A percentile compares a stretch with the other conserved stretches of the same genome.
Conservation (phyloP, 2,329 filamentous ascomycete species). For the Scleromitrula shiraiana region DNA sequence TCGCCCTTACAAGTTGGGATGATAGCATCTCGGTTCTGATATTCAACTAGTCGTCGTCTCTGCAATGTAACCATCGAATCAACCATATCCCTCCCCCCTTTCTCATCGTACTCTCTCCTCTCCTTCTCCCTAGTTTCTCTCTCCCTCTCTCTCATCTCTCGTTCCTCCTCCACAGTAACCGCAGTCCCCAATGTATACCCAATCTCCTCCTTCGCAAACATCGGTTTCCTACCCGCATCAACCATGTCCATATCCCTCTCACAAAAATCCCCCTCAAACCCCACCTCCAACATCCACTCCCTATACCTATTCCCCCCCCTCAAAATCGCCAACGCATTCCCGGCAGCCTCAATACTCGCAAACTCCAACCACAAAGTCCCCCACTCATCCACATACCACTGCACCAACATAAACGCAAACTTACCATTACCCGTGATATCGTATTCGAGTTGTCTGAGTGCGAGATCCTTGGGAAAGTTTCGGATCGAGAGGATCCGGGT, state of each 20-base stretch:
- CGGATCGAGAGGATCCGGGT: constrained; percentile 17
- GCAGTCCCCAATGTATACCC: too few species aligned
- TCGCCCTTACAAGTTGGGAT: constrained; percentile 16
- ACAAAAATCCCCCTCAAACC: constrained; percentile 22
- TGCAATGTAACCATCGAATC: background rate
- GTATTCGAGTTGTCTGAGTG: constrained; percentile 9
- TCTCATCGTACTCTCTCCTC: background rate
- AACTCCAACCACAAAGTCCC: constrained; percentile 22
- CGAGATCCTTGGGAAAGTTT: constrained; percentile 10
- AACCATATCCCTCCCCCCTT: background rate
- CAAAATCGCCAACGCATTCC: constrained; percentile 15
- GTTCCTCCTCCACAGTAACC: too few species aligned
- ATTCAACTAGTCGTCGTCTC: constrained; percentile 12
- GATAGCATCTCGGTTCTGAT: constrained; percentile 13
- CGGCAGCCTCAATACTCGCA: constrained; percentile 15
- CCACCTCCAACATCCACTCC: constrained; percentile 8
- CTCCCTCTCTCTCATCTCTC: background rate
- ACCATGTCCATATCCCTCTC: constrained; percentile 13
- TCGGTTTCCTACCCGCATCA: background rate
- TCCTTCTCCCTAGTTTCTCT: background rate
- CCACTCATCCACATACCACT: constrained; percentile 18
- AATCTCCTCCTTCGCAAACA: background rate
- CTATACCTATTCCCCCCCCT: constrained; percentile 10
- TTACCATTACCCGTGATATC: constrained; percentile 9
- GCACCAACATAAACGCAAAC: constrained; percentile 13